Percentiles rank a stretch among this genome's conserved stretches.
These are phyloP conservation scores for Calonectria pseudoturangicola DNA, from an alignment of 2,329 filamentous ascomycete genomes.

Conservation along the genomic window DNA sequence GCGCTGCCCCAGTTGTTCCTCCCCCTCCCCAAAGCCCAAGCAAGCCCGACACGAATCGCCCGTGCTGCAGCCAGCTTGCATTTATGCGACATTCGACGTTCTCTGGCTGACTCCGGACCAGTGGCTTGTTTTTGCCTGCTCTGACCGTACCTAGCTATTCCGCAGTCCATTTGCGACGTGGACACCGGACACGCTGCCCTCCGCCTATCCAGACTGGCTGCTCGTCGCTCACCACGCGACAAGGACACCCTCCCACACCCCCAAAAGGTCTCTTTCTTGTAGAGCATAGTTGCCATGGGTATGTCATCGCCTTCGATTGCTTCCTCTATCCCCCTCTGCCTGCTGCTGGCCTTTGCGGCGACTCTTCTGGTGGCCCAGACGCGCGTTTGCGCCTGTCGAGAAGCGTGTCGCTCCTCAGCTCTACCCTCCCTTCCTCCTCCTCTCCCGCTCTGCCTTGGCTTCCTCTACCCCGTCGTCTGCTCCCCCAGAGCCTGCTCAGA, in stretches of 20 bases:
- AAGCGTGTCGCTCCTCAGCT: slow-evolving; percentile 46
- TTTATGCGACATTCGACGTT: slow-evolving; percentile 58
- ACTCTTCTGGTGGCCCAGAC: slow-evolving; percentile 38
- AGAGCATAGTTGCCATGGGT: slow-evolving; percentile 54
- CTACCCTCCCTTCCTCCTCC: slow-evolving; percentile 22
- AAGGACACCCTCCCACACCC: slow-evolving; percentile 52
- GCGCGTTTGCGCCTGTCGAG: slow-evolving; percentile 47
- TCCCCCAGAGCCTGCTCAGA: slow-evolving; percentile 13
- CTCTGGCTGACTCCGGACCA: slow-evolving; percentile 56
- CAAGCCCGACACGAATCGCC: slow-evolving; percentile 52
- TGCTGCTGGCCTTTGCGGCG: slow-evolving; percentile 26
- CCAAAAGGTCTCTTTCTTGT: slow-evolving; percentile 51
- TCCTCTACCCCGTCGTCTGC: slow-evolving; percentile 11
- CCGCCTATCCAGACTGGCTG: slow-evolving; percentile 52
- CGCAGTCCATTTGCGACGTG: slow-evolving; percentile 51
- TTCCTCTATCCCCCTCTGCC: slow-evolving; percentile 30
- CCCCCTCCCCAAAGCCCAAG: slow-evolving; percentile 45
- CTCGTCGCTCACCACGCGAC: slow-evolving; percentile 54
- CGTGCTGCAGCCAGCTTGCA: slow-evolving; percentile 57
- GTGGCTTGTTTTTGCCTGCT: slow-evolving; percentile 55
- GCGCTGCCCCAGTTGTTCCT: slow-evolving; percentile 39
- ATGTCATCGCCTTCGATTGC: slow-evolving; percentile 51
- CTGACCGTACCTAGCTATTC: slow-evolving; percentile 52
- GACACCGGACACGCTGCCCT: slow-evolving; percentile 49
- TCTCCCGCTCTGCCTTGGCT: slow-evolving; percentile 1